These are phyloP conservation scores for Leptographium lundbergii DNA, from an alignment of 2,329 filamentous ascomycete species.

Conservation along the genomic window DNA sequence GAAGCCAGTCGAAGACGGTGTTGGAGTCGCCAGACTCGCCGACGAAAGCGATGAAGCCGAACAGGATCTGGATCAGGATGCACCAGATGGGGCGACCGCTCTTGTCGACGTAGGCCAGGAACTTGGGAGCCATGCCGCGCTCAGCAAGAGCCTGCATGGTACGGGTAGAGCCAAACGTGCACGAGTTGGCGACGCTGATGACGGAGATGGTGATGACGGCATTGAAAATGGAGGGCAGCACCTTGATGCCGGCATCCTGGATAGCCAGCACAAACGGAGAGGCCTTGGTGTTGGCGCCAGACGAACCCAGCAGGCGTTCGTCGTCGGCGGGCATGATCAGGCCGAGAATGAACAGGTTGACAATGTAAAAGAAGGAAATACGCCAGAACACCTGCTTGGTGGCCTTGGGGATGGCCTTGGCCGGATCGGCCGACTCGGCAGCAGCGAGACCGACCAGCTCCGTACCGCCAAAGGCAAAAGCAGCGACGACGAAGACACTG, in stretches of 20 bases:
- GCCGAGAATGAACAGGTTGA: conserved; percentile 37
- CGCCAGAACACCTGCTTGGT: conserved; percentile 44
- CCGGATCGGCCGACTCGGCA: conserved; percentile 36
- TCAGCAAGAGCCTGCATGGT: conserved; percentile 37
- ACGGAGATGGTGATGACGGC: conserved; percentile 38
- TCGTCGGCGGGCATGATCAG: conserved; percentile 34
- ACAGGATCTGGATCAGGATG: conserved; percentile 36
- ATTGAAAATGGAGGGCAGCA: conserved; percentile 40
- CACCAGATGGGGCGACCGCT: conserved; percentile 46
- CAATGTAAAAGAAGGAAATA: conserved; percentile 38
- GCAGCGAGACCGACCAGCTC: conserved; percentile 40
- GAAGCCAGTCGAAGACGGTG: conserved; percentile 49
- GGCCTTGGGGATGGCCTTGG: conserved; percentile 33
- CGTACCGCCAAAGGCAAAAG: conserved; percentile 38
- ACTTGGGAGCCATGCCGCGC: conserved; percentile 38
- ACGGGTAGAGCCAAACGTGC: conserved; percentile 36
- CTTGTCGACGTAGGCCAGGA: conserved; percentile 49
- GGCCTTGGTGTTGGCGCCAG: conserved; percentile 28
- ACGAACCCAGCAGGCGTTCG: conserved; percentile 23
- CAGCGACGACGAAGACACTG: conserved; percentile 37
- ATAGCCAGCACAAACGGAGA: conserved; percentile 41
- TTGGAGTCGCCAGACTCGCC: conserved; percentile 28
- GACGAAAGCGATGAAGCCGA: conserved; percentile 49
- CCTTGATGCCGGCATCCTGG: conserved; percentile 34
- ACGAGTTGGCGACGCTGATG: conserved; percentile 39